A percentile compares a stretch with the other conserved stretches of the same genome.
Conservation (phyloP, 2,329 filamentous ascomycete genomes). For the Aspergillus alliaceus region DNA sequence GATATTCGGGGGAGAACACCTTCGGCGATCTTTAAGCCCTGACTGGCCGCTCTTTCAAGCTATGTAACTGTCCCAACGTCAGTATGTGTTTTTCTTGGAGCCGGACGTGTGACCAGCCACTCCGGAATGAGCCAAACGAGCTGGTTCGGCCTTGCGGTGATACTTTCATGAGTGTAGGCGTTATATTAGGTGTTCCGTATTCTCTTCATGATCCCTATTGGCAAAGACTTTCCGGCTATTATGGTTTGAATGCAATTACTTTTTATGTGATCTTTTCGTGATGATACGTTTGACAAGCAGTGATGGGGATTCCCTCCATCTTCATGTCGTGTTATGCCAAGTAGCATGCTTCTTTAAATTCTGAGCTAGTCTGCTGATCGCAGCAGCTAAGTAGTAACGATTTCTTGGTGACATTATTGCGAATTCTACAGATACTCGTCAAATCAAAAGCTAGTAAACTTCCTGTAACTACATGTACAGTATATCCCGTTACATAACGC, state of each 20-base stretch:
- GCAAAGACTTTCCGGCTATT: conserved; percentile 15
- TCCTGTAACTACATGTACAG: neutral
- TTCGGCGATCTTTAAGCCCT: conserved; percentile 62
- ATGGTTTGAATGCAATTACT: conserved; percentile 14
- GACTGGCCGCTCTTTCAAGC: conserved; percentile 10
- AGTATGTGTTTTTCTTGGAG: conserved; percentile 5
- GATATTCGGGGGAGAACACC: conserved; percentile 98
- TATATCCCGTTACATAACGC: neutral
- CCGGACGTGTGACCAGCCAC: conserved; percentile 7
- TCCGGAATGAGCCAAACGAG: conserved; percentile 13
- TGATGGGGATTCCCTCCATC: neutral
- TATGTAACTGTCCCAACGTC: conserved; percentile 14
- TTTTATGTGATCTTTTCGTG: neutral
- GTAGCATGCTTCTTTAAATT: neutral
- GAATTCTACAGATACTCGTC: neutral
- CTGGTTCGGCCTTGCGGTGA: conserved; percentile 16
- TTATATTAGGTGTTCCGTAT: conserved; percentile 20
- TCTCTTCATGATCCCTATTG: conserved; percentile 14
- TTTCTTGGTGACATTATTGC: neutral
- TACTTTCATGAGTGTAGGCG: conserved; percentile 22
- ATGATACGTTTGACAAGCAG: neutral
- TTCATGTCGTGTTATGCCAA: neutral
- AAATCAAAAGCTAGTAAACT: too few relatives aligned
- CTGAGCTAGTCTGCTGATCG: neutral
- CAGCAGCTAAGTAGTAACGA: neutral